These are phyloP conservation scores for Lobosporangium transversale DNA, from an alignment of 192 early-diverging fungal genomes.

Conservation along the genomic window DNA sequence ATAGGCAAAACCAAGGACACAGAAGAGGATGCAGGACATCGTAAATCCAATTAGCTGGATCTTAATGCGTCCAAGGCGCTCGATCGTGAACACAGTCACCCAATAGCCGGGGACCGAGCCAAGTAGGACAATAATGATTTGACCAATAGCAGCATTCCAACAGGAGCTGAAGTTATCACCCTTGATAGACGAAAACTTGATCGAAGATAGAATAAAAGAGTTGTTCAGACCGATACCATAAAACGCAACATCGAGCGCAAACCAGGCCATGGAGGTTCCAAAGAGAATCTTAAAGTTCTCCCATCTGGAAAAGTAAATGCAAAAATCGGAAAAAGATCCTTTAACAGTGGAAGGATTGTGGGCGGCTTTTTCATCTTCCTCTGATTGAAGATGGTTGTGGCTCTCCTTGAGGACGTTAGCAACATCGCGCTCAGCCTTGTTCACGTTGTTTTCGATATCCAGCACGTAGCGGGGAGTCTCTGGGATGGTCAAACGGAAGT, in stretches of 20 bases:
- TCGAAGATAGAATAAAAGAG: conserved; percentile 68
- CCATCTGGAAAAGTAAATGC: conserved; percentile 73
- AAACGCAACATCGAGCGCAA: conserved; percentile 73
- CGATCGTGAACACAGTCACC: conserved; percentile 83
- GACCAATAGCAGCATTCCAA: conserved; percentile 80
- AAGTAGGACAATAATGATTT: conserved; percentile 86
- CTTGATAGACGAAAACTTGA: conserved; percentile 35
- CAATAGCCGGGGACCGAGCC: conserved; percentile 93
- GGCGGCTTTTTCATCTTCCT: conserved; percentile 27
- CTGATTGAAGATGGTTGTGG: conserved; percentile 38
- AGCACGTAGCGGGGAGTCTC: conserved; percentile 88
- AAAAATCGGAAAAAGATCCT: conserved; percentile 56
- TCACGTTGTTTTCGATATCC: conserved; percentile 48
- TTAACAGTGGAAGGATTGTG: conserved; percentile 22
- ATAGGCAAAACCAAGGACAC: conserved; percentile 73
- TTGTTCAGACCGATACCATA: conserved; percentile 79
- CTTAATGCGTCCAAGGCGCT: conserved; percentile 83
- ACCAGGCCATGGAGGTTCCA: conserved; percentile 74
- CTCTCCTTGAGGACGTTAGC: conserved; percentile 39
- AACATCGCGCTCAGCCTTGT: conserved; percentile 48
- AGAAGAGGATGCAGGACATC: conserved; percentile 77
- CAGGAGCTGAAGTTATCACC: conserved; percentile 53
- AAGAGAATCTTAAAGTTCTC: conserved; percentile 76
- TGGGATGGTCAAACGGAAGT: conserved; percentile 91
- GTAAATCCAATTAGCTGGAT: conserved; percentile 90